Percentiles rank a stretch among this genome's conserved stretches.
Evolutionary conservation across 75 land plant species (phyloP).

Genomic region (Azolla pinnata): DNA sequence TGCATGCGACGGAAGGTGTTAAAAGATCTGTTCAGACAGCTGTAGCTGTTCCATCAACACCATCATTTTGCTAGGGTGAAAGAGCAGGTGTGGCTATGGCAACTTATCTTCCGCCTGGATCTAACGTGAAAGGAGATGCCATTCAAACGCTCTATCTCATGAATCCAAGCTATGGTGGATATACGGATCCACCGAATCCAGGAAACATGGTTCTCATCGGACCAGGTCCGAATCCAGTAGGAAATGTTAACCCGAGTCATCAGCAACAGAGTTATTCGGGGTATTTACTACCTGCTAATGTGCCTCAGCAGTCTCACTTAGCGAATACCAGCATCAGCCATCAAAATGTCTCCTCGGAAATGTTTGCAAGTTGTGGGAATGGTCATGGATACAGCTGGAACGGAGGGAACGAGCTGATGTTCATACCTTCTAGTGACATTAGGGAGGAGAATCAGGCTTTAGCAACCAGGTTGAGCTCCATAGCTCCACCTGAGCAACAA

Average conservation of each 20-base stretch:
- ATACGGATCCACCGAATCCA: slow-evolving; percentile 6
- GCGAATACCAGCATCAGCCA: background rate
- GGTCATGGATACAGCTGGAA: slow-evolving; percentile 3
- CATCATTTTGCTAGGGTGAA: background rate
- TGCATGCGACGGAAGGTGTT: background rate
- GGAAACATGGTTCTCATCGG: slow-evolving; percentile 17
- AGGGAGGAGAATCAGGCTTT: background rate
- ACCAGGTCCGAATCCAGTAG: too few species aligned
- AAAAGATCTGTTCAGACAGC: background rate
- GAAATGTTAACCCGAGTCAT: too few species aligned
- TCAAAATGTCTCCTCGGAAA: background rate
- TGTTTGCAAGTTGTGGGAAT: background rate
- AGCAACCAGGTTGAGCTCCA: background rate
- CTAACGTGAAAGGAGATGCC: slow-evolving; percentile 7
- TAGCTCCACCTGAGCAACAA: background rate
- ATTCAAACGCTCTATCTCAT: slow-evolving; percentile 17
- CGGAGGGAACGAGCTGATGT: slow-evolving; percentile 1
- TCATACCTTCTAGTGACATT: slow-evolving; percentile 5
- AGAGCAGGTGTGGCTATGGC: too few species aligned
- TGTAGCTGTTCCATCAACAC: background rate
- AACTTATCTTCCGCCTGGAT: slow-evolving; percentile 15
- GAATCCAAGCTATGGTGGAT: slow-evolving; percentile 10
- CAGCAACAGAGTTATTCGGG: too few species aligned
- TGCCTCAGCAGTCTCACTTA: background rate
- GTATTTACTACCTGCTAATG: too few species aligned